Conservation (phyloP, 75 land plant species). For the Chamaecyparis obtusa region DNA sequence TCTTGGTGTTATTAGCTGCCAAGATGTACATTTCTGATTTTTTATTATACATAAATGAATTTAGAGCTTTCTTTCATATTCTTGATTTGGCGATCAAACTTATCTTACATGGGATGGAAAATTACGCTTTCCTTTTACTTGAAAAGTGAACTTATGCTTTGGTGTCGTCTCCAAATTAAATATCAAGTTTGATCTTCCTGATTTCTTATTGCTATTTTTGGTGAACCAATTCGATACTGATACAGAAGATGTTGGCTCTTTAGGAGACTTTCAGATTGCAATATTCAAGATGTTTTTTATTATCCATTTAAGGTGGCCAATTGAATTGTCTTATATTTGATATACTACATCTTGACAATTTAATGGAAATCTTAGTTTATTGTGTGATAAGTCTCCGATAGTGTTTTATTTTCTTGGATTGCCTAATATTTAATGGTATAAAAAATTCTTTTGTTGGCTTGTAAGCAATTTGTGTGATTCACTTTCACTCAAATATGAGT, state of each 20-base stretch:
- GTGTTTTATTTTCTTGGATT: background rate
- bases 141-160: conserved; percentile 1
- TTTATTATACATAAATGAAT: background rate
- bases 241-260: background rate
- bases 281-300: background rate
- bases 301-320: background rate
- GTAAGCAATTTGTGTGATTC: background rate
- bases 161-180: background rate
- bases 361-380: background rate
- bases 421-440: background rate
- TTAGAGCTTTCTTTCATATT: background rate
- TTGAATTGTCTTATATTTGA: background rate
- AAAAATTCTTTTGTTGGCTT: background rate
- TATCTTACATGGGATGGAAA: background rate
- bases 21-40: background rate
- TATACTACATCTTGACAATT: background rate
- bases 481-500: background rate
- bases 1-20: background rate
- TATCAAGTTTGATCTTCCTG: background rate
- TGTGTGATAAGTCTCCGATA: background rate
- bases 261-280: background rate
- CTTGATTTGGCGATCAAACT: background rate
- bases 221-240: background rate
- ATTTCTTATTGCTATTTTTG: background rate
- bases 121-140: background rate